Base-by-base conservation (phyloP, 2,329 filamentous ascomycete genomes). In the Parastagonospora avenae region DNA sequence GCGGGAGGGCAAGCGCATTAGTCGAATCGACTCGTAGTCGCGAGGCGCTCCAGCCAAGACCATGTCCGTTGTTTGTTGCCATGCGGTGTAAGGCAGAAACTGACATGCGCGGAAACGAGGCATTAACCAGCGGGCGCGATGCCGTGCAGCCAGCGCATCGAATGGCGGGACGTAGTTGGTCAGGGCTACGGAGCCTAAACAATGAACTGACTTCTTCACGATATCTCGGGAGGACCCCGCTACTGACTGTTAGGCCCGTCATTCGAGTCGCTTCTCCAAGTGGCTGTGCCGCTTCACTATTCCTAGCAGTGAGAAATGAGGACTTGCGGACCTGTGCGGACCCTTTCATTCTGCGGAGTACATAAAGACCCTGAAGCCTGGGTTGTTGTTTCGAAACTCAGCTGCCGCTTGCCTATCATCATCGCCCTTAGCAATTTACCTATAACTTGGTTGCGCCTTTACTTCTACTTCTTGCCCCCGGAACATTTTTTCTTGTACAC, bases 371-470 rank as follows among this genome's bases (percentile, higher is more conserved):
- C 48, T 57, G 47, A 38, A 32, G 43, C 33, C 52, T 40, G 40
- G 38, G 40, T 47, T 55, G 55, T 55, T 55, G 50, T 56, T 55
- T 63, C 52, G 47, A 60, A 61, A 47, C 49, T 46, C 37, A 39
- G 27, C 14, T 33, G 28, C 36, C 19, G 43, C 44, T 8, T 31
- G 32, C 36, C 14, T 14, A 14, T 15, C 36, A 24, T 33, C 29
- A n/a, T 15, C 42, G 51, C 44, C 49, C 48, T 45, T 53, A 39
- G 36, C 47, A 49, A 27, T 19, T 19, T 33, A 14, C 35, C 33
- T 24, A 24, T 30, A 28, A 5, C 33, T 31, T 41, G 44, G 29
- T 42, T 42, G 49, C 48, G 27, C 45, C 46, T 41, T 38, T 39
- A 28, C 32, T 45, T 42, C 16, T 44, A 48, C 11, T 24, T 49